Conservation (phyloP, 106 monocot genomes). For the Gastrodia elata region DNA sequence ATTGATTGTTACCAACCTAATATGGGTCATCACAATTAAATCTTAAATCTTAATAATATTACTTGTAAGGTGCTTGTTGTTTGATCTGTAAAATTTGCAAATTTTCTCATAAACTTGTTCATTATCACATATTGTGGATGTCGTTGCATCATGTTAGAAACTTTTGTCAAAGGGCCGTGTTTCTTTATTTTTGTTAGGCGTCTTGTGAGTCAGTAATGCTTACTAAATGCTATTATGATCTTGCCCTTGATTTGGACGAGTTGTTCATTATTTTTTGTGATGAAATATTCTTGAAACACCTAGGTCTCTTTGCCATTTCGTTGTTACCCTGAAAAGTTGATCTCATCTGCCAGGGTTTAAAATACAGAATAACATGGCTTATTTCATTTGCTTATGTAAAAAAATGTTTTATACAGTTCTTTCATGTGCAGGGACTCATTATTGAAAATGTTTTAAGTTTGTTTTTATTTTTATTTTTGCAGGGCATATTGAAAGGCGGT, state of each 20-base stretch:
- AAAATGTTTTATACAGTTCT: neutral
- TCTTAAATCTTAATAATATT: no score
- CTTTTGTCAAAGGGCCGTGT: neutral
- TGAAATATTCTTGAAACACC: neutral
- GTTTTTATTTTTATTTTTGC: neutral
- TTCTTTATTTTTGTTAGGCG: neutral
- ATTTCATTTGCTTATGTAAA: neutral
- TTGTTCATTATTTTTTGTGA: neutral
- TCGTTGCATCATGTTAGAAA: neutral
- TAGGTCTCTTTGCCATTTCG: neutral
- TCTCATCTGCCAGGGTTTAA: neutral
- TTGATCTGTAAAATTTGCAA: neutral
- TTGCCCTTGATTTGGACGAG: neutral
- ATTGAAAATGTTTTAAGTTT: neutral
- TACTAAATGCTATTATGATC: neutral
- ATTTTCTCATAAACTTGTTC: neutral
- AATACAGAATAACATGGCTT: neutral
- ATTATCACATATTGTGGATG: neutral
- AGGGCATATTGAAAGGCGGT: constrained; percentile 83
- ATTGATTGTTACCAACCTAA: no score
- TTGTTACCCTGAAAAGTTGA: neutral
- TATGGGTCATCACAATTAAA: no score
- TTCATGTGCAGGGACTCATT: neutral
- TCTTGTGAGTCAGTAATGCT: neutral
- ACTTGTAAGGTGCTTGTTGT: neutral